phyloP scores from a whole-genome alignment of 108 stramenopile genomes.

The Cyclotella sp. region DNA sequence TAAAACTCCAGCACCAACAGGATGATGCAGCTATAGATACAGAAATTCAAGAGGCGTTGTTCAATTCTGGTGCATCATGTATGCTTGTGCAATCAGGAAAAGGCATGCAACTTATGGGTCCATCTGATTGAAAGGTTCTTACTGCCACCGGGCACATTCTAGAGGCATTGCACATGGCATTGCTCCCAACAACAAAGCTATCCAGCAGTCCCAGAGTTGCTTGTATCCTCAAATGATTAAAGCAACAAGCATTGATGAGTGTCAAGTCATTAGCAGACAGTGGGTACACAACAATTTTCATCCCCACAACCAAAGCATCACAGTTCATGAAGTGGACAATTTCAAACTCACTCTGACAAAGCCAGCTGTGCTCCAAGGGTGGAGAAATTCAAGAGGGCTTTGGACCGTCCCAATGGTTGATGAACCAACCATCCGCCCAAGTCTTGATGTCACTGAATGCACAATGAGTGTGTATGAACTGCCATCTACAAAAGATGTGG shows the following conservation, averaged over 20 bases:
- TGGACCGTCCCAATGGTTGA: not conserved
- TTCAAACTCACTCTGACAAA: not conserved
- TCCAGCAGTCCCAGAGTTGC: not conserved
- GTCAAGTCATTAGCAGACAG: slow-evolving; percentile 11
- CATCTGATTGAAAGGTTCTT: slow-evolving; percentile 1
- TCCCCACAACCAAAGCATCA: slow-evolving; percentile 17
- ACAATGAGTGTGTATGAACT: not conserved
- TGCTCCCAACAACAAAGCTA: not conserved
- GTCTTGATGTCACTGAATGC: no score
- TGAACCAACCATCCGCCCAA: no score
- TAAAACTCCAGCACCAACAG: not conserved
- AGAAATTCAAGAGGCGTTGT: slow-evolving; percentile 9
- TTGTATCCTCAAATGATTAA: not conserved
- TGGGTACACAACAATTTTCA: slow-evolving; percentile 39
- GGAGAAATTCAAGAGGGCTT: not conserved
- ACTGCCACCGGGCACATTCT: not conserved
- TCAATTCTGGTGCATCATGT: slow-evolving; percentile 14
- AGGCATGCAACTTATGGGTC: no score
- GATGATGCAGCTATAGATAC: not conserved
- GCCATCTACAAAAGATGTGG: not conserved
- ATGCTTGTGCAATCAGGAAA: no score
- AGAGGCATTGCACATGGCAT: not conserved
- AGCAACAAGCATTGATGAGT: slow-evolving; percentile 22
- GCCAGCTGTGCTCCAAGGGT: slow-evolving; percentile 21
- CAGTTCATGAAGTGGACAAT: not conserved